phyloP scores from a whole-genome alignment of 176 grass and related monocot genomes.

The Musa beccarii region DNA sequence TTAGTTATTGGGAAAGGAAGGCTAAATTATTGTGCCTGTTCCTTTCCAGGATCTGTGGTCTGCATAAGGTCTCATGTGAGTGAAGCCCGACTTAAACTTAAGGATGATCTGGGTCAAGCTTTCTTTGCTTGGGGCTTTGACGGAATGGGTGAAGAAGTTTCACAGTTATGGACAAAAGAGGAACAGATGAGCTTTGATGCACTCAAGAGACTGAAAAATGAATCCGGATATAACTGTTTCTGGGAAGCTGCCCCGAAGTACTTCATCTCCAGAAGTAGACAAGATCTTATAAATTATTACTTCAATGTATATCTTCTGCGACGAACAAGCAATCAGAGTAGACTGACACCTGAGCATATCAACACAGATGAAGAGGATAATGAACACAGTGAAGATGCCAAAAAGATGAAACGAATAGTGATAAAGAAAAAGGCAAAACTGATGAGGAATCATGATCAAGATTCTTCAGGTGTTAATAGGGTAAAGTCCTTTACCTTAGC shows the following conservation, averaged over 20 bases:
- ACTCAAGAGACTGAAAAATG: conserved; percentile 51
- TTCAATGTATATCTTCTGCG: conserved; percentile 86
- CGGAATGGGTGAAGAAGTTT: conserved; percentile 64
- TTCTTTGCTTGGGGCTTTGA: conserved; percentile 69
- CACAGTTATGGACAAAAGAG: conserved; percentile 37
- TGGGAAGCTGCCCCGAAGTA: conserved; percentile 47
- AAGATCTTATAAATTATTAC: conserved; percentile 65
- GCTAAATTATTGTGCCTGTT: conserved; percentile 46
- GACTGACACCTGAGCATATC: conserved; percentile 27
- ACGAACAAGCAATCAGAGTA: conserved; percentile 58
- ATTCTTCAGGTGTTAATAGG: conserved; percentile 13
- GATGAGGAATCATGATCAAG: conserved; percentile 21
- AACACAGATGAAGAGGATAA: conserved; percentile 43
- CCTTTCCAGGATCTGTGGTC: conserved; percentile 45
- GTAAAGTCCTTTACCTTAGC: not conserved
- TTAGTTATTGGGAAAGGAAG: conserved; percentile 33
- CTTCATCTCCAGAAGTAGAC: conserved; percentile 44
- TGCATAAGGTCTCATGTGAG: conserved; percentile 58
- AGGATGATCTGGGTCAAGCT: conserved; percentile 67
- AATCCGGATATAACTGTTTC: conserved; percentile 47
- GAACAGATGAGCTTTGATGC: conserved; percentile 54
- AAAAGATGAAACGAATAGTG: conserved; percentile 41
- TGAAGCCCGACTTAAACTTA: conserved; percentile 44
- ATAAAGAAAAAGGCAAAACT: conserved; percentile 20
- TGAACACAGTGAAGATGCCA: conserved; percentile 53